phyloP scores from a whole-genome alignment of 148 eudicot species.

The Rhododendron vialii region DNA sequence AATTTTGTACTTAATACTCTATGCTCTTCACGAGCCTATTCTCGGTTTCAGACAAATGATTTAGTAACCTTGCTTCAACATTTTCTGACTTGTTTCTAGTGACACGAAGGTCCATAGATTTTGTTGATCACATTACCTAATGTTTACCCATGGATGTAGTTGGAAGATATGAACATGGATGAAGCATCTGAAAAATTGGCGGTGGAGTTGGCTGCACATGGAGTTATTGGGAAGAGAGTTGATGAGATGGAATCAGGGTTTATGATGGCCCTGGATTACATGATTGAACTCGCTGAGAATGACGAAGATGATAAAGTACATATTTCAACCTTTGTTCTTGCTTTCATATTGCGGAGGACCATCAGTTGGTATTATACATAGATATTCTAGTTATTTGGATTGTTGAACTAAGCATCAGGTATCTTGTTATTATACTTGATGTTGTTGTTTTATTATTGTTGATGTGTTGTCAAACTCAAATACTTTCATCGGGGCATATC shows the following conservation, averaged over 20 bases:
- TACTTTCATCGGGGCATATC: neutral
- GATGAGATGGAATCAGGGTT: slow-evolving; percentile 95
- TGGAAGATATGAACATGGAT: slow-evolving; percentile 92
- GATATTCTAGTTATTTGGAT: neutral
- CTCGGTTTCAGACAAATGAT: neutral
- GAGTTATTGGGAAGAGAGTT: slow-evolving; percentile 97
- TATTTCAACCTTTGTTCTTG: neutral
- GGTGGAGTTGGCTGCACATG: slow-evolving; percentile 89
- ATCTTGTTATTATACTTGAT: neutral
- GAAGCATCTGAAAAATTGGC: slow-evolving; percentile 81
- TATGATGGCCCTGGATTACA: slow-evolving; percentile 98
- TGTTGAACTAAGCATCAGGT: neutral
- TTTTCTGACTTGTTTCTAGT: neutral
- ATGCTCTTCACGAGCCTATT: neutral
- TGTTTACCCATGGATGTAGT: slow-evolving; percentile 32
- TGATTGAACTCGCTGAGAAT: slow-evolving; percentile 78
- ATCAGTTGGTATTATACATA: neutral
- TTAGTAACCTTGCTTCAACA: neutral
- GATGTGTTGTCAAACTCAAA: neutral
- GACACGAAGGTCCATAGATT: neutral
- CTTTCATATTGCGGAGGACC: neutral
- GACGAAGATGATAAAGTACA: slow-evolving; percentile 81
- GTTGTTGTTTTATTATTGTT: neutral
- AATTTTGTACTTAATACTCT: neutral
- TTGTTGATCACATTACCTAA: neutral